Conservation (phyloP, 2,329 filamentous ascomycete species). For the Colletotrichum sp. region DNA sequence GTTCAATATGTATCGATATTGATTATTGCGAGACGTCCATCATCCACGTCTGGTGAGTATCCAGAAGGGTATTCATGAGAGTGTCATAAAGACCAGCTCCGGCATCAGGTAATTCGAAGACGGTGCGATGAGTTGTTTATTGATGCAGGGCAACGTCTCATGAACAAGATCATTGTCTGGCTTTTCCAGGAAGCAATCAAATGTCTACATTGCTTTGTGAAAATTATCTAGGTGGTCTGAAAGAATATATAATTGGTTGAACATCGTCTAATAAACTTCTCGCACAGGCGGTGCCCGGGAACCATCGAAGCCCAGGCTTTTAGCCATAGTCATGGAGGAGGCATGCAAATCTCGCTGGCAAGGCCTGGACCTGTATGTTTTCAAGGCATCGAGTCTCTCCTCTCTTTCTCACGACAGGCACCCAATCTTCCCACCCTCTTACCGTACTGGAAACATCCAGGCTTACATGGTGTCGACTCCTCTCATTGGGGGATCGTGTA, state of each 20-base stretch:
- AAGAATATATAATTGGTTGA: too few relatives aligned
- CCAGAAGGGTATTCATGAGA: background rate
- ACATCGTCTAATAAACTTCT: background rate
- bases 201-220: background rate
- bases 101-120: background rate
- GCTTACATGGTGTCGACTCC: background rate
- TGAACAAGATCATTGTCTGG: background rate
- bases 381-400: fast-evolving
- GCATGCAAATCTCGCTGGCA: background rate
- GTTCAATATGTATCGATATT: too few relatives aligned
- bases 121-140: background rate
- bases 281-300: background rate
- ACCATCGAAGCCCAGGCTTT: background rate
- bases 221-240: too few relatives aligned
- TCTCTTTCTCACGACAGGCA: background rate
- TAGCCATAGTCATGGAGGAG: too few relatives aligned
- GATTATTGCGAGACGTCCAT: background rate
- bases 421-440: too few relatives aligned
- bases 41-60: background rate
- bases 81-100: too few relatives aligned
- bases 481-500: background rate
- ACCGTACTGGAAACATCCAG: background rate
- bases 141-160: background rate
- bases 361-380: background rate
- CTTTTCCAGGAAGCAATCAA: too few relatives aligned